Base-by-base conservation (phyloP, 306 rosid species). In the Lathyrus sativus region DNA sequence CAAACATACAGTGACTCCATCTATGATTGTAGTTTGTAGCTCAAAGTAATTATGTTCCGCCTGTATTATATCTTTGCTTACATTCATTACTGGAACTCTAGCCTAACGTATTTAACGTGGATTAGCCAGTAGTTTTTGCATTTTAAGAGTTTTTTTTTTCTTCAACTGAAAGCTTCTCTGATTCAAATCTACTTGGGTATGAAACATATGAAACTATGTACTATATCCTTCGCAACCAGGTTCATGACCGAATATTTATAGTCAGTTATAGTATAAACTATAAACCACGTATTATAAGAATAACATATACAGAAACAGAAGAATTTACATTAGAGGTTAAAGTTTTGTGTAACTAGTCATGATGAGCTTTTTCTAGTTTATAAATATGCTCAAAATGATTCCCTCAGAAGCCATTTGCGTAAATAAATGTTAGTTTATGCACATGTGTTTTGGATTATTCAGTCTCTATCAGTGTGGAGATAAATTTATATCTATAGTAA, bases 361-460 rank as follows among this genome's bases (percentile, higher is more conserved):
- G 95, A 87, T 44, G 96, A 95, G 79, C 88, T 95, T 62, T 86
- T 88, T 74, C 89, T 90, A 60, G 80, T 88, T 51, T 90, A 87
- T 80, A 96, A 95, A 76, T 90, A 78, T 49, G 96, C 97, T 68
- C 97, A 95, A 46, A 95, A 95, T 78, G 99, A 97, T 84, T 85
- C 99, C 56, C 95, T 93, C 46, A 86, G 77, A 86, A 88, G 81
- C 80, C 99, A 93, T 87, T 73, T 93, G 70, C 96, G 85, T 65
- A 96, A 88, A 74, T 86, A 93, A 88, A 80, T 96, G 99, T 93
- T 86, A 72, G 88, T 67, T 51, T 70, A 50, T 73, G 24, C 68
- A 63, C 63, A 60, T 33, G 51, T 38, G 45, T 29, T n/a, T n/a
- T n/a, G n/a, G n/a, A n/a, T n/a, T n/a, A n/a, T n/a, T n/a, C n/a